Conservation (phyloP, 306 rosid genomes). For the Luffa acutangula region DNA sequence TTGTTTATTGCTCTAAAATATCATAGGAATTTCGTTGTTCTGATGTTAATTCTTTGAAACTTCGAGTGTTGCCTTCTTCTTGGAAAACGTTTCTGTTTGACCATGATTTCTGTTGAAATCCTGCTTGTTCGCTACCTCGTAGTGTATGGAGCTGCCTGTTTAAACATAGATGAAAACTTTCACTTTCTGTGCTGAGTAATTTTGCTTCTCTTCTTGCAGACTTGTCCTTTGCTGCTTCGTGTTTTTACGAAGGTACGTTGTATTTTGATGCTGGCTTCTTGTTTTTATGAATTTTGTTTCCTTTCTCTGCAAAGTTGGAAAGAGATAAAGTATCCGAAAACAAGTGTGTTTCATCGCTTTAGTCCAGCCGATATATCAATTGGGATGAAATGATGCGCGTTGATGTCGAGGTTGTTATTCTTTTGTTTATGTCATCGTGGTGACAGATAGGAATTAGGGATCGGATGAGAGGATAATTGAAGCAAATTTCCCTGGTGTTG, state of each 20-base stretch:
- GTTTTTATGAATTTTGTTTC: background rate
- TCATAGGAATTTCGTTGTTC: background rate
- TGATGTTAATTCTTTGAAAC: background rate
- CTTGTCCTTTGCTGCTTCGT: conserved; percentile 79
- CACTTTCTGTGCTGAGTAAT: background rate
- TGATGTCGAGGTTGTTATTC: background rate
- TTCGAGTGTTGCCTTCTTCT: background rate
- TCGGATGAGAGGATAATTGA: background rate
- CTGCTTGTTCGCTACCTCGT: background rate
- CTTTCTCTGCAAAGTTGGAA: background rate
- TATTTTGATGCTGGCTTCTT: background rate
- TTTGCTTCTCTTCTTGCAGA: conserved; percentile 28
- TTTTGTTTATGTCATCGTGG: background rate
- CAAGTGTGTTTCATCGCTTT: background rate
- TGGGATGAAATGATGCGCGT: background rate
- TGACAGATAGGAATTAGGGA: background rate
- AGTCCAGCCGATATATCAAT: background rate
- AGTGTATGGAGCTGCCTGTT: background rate
- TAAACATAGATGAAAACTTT: background rate
- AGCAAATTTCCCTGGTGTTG: background rate
- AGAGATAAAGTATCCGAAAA: background rate
- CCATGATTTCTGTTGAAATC: too few relatives aligned
- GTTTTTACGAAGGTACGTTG: conserved; percentile 74
- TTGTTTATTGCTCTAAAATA: background rate
- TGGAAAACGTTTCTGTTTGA: background rate